Percentiles rank a stretch among this genome's conserved stretches.
Evolutionary conservation across 331 rosid genomes (phyloP).

Genomic region (Acacia pycnantha): DNA sequence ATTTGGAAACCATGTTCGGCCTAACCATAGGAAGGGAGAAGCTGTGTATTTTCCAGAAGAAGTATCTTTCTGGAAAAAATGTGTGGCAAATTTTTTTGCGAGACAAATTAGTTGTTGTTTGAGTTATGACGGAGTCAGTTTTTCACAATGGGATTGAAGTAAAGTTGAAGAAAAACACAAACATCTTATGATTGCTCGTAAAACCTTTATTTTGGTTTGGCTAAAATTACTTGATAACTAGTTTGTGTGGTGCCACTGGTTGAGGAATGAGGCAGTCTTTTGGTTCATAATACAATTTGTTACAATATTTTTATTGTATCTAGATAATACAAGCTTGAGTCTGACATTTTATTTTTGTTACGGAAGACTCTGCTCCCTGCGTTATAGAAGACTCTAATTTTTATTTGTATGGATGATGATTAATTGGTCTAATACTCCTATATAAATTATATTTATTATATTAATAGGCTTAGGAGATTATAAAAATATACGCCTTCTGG

Average conservation of each 20-base stretch:
- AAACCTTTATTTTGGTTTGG: neutral
- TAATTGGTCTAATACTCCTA: neutral
- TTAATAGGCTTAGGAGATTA: neutral
- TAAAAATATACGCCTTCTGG: neutral
- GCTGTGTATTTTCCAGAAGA: neutral
- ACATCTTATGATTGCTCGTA: neutral
- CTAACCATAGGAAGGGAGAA: neutral
- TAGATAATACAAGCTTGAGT: neutral
- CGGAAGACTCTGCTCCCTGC: neutral
- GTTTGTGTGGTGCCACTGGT: neutral
- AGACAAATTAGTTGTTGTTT: neutral
- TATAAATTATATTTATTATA: neutral
- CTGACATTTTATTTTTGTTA: too few relatives aligned
- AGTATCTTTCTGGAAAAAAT: neutral
- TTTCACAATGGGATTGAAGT: neutral
- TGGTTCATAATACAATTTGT: neutral
- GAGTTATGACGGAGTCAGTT: neutral
- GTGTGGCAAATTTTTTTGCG: neutral
- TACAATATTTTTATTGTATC: neutral
- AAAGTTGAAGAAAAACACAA: neutral
- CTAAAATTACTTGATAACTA: neutral
- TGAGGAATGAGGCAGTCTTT: neutral
- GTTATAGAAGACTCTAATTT: neutral
- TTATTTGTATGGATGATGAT: neutral
- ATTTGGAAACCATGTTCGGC: neutral